A percentile compares a stretch with the other conserved stretches of the same genome.
Evolutionary conservation across 1,284 basidiomycete genomes (phyloP).

Genomic region (Microbotryomycetes sp.): DNA sequence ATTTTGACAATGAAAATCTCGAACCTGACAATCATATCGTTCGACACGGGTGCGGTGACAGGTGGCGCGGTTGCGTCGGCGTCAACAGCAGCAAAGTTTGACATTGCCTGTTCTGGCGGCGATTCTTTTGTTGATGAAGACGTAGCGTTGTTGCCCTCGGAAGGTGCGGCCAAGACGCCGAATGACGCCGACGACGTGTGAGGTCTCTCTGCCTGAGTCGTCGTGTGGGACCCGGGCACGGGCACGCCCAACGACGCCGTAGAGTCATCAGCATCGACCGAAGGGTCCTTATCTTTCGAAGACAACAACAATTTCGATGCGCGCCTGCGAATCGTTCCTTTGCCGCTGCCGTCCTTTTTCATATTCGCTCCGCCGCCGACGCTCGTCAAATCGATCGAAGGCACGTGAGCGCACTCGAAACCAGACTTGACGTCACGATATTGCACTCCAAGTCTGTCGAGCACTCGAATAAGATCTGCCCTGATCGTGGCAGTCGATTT

Average conservation of each 20-base stretch:
- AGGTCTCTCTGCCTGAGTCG: slow-evolving; percentile 20
- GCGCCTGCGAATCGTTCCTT: slow-evolving; percentile 56
- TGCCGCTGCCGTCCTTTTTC: neutral
- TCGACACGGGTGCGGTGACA: slow-evolving; percentile 48
- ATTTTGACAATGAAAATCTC: slow-evolving; percentile 94
- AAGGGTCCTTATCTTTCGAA: slow-evolving; percentile 41
- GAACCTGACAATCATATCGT: slow-evolving; percentile 76
- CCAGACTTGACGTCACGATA: slow-evolving; percentile 83
- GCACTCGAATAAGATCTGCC: slow-evolving; percentile 71
- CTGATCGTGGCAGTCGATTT: slow-evolving; percentile 75
- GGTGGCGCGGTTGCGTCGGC: neutral
- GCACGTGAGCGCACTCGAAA: slow-evolving; percentile 92
- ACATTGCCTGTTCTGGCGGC: neutral
- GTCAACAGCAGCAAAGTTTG: neutral
- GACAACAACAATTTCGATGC: slow-evolving; percentile 66
- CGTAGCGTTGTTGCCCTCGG: slow-evolving; percentile 2
- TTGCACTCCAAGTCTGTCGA: slow-evolving; percentile 90
- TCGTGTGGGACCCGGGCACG: slow-evolving; percentile 41
- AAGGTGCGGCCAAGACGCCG: slow-evolving; percentile 9
- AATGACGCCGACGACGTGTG: slow-evolving; percentile 20
- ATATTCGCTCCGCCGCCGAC: slow-evolving; percentile 46
- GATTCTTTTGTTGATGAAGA: slow-evolving; percentile 18
- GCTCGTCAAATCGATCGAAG: slow-evolving; percentile 79
- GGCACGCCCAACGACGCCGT: slow-evolving; percentile 72
- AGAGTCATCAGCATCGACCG: slow-evolving; percentile 47